Percentiles rank a stretch among this genome's conserved stretches.
These are phyloP conservation scores for Penicillium sp. DNA, from an alignment of 2,329 filamentous ascomycete species.

Conservation along the genomic window DNA sequence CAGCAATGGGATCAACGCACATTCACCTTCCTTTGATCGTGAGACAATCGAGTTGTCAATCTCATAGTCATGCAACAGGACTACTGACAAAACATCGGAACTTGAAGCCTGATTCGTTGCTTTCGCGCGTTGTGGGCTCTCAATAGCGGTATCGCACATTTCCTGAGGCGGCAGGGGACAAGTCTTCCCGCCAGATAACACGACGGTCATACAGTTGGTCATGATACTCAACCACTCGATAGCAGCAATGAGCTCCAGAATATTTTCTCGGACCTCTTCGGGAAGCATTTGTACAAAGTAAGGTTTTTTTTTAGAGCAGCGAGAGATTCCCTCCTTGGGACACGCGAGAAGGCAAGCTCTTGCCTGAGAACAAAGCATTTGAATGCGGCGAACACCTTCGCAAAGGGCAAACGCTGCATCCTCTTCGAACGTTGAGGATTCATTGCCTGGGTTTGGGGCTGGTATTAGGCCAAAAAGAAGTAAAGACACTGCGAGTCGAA, in stretches of 20 bases:
- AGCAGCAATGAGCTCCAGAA: constrained; percentile 4
- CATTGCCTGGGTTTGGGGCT: neutral
- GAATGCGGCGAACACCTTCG: constrained; percentile 2
- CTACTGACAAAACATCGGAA: neutral
- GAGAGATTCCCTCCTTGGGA: neutral
- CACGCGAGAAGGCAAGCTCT: neutral
- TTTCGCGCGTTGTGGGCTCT: neutral
- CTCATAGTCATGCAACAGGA: neutral
- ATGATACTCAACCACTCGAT: constrained; percentile 6
- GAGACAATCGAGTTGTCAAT: neutral
- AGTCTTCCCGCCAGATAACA: neutral
- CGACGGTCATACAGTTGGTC: neutral
- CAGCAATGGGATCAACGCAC: neutral
- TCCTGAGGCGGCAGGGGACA: neutral
- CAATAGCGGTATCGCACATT: neutral
- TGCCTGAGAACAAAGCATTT: constrained; percentile 3
- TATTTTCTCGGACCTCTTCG: neutral
- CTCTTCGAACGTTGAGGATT: neutral
- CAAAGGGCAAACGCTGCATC: constrained; percentile 3
- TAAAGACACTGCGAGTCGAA: constrained; percentile 1
- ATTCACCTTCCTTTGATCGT: constrained; percentile 1
- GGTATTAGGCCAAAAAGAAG: neutral
- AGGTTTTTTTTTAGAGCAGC: neutral
- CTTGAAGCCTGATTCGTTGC: neutral
- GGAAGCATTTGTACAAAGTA: neutral